phyloP scores from a whole-genome alignment of 106 monocot species.

The Dioscorea zingiberensis region DNA sequence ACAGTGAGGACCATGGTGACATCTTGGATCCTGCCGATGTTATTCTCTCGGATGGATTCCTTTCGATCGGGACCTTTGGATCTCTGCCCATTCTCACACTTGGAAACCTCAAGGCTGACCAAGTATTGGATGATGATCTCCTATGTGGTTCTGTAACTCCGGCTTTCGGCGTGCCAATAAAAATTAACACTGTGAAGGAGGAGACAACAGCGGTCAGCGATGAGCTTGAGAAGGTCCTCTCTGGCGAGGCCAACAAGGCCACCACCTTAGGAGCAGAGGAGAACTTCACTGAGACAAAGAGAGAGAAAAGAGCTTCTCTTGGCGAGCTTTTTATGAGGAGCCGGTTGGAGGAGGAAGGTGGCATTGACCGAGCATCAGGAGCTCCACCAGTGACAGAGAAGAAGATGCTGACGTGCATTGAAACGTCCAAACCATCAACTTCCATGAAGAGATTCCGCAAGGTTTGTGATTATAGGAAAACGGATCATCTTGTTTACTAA shows the following conservation, averaged over 20 bases:
- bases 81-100: constrained; percentile 6
- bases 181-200: constrained; percentile 28
- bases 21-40: neutral
- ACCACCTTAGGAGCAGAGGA: constrained; percentile 17
- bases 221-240: constrained; percentile 36
- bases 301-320: constrained; percentile 28
- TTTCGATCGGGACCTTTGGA: constrained; percentile 71
- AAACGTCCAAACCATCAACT: neutral
- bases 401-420: constrained; percentile 28
- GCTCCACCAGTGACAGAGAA: constrained; percentile 15
- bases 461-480: constrained; percentile 4
- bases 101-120: neutral
- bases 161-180: constrained; percentile 1
- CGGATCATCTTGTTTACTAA: too few relatives aligned
- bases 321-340: constrained; percentile 46
- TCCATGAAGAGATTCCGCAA: constrained; percentile 20
- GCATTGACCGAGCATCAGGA: neutral
- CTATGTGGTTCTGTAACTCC: neutral
- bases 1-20: neutral
- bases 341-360: neutral
- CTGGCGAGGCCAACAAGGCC: constrained; percentile 14
- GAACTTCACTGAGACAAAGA: constrained; percentile 10
- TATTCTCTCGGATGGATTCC: constrained; percentile 39
- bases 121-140: neutral
- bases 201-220: constrained; percentile 13